Conservation (phyloP, 106 monocot species). For the Acanthochlamys bracteata region DNA sequence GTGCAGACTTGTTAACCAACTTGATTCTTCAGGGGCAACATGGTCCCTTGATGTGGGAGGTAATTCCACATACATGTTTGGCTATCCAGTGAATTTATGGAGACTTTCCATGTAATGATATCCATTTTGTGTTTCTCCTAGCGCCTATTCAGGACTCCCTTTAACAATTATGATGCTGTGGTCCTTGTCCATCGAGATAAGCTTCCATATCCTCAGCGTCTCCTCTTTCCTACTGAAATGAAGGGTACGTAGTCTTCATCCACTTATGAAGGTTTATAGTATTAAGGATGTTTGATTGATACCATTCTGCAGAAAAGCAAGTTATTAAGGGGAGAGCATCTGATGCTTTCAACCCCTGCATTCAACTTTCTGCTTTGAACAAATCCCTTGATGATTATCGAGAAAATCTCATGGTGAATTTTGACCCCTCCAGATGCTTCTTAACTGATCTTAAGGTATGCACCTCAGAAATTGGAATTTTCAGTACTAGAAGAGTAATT, state of each 20-base stretch:
- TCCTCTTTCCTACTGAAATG: slow-evolving; percentile 61
- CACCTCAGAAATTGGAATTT: neutral
- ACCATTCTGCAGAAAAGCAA: slow-evolving; percentile 46
- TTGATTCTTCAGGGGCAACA: slow-evolving; percentile 43
- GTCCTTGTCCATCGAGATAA: slow-evolving; percentile 71
- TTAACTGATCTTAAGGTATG: slow-evolving; percentile 66
- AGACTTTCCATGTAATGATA: neutral
- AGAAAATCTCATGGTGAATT: slow-evolving; percentile 67
- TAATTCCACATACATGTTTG: slow-evolving; percentile 9
- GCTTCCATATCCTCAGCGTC: slow-evolving; percentile 55
- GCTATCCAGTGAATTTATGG: neutral
- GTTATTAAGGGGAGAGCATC: slow-evolving; percentile 56
- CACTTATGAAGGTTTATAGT: neutral
- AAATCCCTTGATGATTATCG: slow-evolving; percentile 44
- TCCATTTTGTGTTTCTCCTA: slow-evolving; percentile 12
- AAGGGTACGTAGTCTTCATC: slow-evolving; percentile 39
- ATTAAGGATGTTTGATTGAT: neutral
- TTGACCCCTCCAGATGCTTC: slow-evolving; percentile 76
- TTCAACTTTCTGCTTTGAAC: slow-evolving; percentile 12
- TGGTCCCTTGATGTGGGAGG: slow-evolving; percentile 84
- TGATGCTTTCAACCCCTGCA: slow-evolving; percentile 64
- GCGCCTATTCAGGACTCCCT: slow-evolving; percentile 78
- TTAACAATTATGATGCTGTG: slow-evolving; percentile 89
- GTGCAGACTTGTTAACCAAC: slow-evolving; percentile 65
- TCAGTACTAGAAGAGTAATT: neutral